A percentile compares a stretch with the other conserved stretches of the same genome.
Conservation (phyloP, 2,329 filamentous ascomycete genomes). For the Byssothecium circinans region DNA sequence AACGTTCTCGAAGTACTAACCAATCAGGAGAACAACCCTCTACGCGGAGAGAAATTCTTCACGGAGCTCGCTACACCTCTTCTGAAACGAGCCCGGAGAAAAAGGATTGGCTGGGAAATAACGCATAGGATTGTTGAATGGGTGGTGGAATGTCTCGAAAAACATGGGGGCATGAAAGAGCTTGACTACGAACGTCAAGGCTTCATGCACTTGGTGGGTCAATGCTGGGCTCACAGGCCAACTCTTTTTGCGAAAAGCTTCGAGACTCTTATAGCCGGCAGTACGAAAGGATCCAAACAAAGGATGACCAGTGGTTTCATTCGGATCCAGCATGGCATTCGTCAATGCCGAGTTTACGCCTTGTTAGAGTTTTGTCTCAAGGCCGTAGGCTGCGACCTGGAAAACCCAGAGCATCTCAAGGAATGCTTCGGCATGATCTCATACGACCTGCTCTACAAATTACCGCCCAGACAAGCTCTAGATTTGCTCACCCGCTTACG, state of each 20-base stretch:
- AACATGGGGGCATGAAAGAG: constrained; percentile 10
- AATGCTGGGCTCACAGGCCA: constrained; percentile 28
- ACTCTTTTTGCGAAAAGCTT: constrained; percentile 22
- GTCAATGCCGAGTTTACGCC: constrained; percentile 16
- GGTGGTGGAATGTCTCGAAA: constrained; percentile 18
- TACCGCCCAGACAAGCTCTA: constrained; percentile 20
- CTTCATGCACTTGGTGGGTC: constrained; percentile 21
- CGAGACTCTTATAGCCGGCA: constrained; percentile 5
- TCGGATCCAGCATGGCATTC: constrained; percentile 5
- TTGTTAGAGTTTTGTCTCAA: constrained; percentile 22
- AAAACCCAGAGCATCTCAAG: constrained; percentile 19
- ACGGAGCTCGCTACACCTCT: constrained; percentile 23
- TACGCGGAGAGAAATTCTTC: constrained; percentile 16
- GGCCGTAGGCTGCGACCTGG: constrained; percentile 17
- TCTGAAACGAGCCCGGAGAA: constrained; percentile 22
- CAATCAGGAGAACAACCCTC: not conserved
- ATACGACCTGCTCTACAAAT: constrained; percentile 6
- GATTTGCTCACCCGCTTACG: constrained; percentile 24
- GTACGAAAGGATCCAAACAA: not conserved
- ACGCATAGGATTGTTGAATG: constrained; percentile 22
- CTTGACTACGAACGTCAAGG: constrained; percentile 9
- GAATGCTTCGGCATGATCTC: constrained; percentile 6
- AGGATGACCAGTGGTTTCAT: not conserved
- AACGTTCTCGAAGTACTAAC: constrained; percentile 16
- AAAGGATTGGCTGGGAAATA: constrained; percentile 15